Evolutionary conservation across 805 yeast species (phyloP).

Genomic region (Candida palmyrensis): DNA sequence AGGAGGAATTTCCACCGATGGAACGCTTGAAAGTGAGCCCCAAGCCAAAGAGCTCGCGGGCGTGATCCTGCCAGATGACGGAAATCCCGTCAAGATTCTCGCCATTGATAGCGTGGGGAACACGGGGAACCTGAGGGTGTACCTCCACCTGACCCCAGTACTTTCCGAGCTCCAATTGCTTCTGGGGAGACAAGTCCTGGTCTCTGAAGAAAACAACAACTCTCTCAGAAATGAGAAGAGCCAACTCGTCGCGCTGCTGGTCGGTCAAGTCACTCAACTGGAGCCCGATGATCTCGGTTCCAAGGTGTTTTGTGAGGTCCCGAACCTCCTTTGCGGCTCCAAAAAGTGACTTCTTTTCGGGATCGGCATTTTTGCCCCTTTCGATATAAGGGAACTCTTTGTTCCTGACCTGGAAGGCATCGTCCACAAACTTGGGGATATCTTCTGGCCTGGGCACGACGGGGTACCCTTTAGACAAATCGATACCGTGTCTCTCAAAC

Average conservation of each 20-base stretch:
- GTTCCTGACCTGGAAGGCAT: conserved; percentile 20
- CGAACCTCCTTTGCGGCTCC: conserved; percentile 25
- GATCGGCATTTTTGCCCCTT: conserved; percentile 25
- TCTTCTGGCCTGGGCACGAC: conserved; percentile 14
- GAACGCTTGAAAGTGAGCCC: conserved; percentile 24
- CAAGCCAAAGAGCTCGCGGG: conserved; percentile 20
- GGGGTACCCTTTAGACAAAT: conserved; percentile 23
- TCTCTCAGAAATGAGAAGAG: conserved; percentile 24
- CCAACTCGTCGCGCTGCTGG: conserved; percentile 25
- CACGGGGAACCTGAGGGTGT: conserved; percentile 23
- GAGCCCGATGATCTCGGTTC: conserved; percentile 26
- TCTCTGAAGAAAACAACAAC: conserved; percentile 27
- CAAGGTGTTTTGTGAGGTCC: conserved; percentile 20
- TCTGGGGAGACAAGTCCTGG: conserved; percentile 28
- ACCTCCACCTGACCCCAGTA: conserved; percentile 27
- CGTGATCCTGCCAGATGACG: conserved; percentile 38
- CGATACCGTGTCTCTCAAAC: conserved; percentile 20
- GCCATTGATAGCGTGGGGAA: conserved; percentile 13
- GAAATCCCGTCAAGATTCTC: conserved; percentile 26
- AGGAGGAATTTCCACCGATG: conserved; percentile 20
- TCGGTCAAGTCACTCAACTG: conserved; percentile 22
- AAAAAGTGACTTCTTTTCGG: conserved; percentile 25
- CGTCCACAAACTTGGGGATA: conserved; percentile 25
- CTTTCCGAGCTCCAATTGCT: conserved; percentile 22
- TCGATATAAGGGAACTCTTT: conserved; percentile 19